Percentiles rank a stretch among this genome's conserved stretches.
phyloP scores from a whole-genome alignment of 345 rosid genomes.

The Lagerstroemia speciosa region DNA sequence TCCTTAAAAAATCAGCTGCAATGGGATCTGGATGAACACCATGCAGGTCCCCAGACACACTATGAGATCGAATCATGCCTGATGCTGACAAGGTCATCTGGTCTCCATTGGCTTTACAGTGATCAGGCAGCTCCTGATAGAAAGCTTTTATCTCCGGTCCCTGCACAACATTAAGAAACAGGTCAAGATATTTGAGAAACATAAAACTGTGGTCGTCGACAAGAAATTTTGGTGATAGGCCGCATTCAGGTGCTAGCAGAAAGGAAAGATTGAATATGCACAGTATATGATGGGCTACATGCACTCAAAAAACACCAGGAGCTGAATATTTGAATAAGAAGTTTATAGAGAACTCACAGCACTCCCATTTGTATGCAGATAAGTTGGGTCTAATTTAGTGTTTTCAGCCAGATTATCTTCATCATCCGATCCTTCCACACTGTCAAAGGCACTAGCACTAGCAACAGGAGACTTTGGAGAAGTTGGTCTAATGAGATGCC shows the following conservation, averaged over 20 bases:
- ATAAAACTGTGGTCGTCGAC: not conserved
- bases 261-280: not conserved
- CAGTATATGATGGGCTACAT: not conserved
- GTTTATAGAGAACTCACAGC: slow-evolving; percentile 50
- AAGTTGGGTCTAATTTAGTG: slow-evolving; percentile 49
- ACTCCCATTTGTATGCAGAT: slow-evolving; percentile 58
- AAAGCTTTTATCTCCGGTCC: slow-evolving; percentile 17
- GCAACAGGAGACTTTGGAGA: slow-evolving; percentile 95
- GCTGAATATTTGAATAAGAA: not conserved
- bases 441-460: slow-evolving; percentile 91
- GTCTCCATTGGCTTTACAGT: slow-evolving; percentile 51
- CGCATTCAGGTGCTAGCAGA: not conserved
- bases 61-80: slow-evolving; percentile 87
- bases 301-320: not conserved
- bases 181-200: slow-evolving; percentile 11
- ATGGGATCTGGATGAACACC: slow-evolving; percentile 99
- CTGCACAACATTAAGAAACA: slow-evolving; percentile 19
- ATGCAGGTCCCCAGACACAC: slow-evolving; percentile 90
- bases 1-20: slow-evolving; percentile 96
- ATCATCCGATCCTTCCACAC: slow-evolving; percentile 87
- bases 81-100: slow-evolving; percentile 51
- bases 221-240: not conserved
- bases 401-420: slow-evolving; percentile 66
- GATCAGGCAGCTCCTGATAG: slow-evolving; percentile 25
- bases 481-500: slow-evolving; percentile 57